A percentile compares a stretch with the other conserved stretches of the same genome.
Conservation (phyloP, 2,329 filamentous ascomycete genomes). For the Lomentospora prolificans region DNA sequence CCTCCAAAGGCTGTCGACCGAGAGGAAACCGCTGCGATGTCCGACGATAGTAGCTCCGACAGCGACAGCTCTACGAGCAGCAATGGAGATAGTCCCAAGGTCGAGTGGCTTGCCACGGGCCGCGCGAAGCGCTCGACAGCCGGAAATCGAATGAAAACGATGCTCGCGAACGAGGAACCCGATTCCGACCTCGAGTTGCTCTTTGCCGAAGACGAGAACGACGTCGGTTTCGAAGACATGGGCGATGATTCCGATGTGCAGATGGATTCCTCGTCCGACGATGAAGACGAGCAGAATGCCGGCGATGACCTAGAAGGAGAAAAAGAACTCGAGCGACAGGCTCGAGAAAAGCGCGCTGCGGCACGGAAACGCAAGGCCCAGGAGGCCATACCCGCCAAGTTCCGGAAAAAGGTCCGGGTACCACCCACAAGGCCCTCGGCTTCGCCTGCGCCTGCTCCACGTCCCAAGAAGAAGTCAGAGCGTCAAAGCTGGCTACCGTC, state of each 20-base stretch:
- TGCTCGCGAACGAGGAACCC: conserved; percentile 65
- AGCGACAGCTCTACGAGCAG: conserved; percentile 26
- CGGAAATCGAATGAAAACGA: conserved; percentile 71
- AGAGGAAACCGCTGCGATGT: neutral
- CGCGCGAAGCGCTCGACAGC: conserved; percentile 71
- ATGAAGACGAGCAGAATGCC: conserved; percentile 59
- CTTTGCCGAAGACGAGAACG: conserved; percentile 65
- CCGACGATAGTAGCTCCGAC: conserved; percentile 12
- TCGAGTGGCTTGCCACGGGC: conserved; percentile 64
- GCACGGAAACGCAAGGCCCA: conserved; percentile 74
- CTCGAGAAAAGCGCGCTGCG: conserved; percentile 54
- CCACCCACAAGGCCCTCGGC: conserved; percentile 36
- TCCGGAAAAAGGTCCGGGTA: conserved; percentile 69
- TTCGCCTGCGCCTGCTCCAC: conserved; percentile 30
- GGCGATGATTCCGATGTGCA: conserved; percentile 66
- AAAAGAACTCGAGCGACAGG: conserved; percentile 70
- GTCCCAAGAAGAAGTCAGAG: conserved; percentile 52
- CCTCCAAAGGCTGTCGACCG: neutral
- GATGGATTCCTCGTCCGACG: conserved; percentile 76
- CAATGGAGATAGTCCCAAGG: conserved; percentile 20
- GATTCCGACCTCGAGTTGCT: conserved; percentile 61
- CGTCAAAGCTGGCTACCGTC: conserved; percentile 49
- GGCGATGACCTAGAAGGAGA: conserved; percentile 74
- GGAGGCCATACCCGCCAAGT: conserved; percentile 60
- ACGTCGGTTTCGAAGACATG: conserved; percentile 60